A percentile compares a stretch with the other conserved stretches of the same genome.
phyloP scores from a whole-genome alignment of 2,329 filamentous ascomycete species.

The Fusarium sp. region DNA sequence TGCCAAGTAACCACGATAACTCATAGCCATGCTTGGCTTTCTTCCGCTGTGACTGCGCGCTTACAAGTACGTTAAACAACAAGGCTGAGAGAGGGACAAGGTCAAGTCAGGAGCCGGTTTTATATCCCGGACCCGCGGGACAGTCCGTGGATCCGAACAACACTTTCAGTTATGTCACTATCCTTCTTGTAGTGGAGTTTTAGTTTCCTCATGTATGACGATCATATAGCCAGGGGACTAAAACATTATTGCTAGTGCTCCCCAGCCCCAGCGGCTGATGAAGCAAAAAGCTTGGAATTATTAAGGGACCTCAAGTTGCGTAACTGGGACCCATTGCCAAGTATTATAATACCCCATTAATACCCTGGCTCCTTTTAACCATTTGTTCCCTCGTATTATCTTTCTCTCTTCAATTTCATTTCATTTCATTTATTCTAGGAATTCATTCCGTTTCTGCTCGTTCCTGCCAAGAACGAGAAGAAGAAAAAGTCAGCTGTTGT shows the following conservation, averaged over 20 bases:
- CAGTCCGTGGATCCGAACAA: conserved; percentile 4
- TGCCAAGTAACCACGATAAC: conserved; percentile 2
- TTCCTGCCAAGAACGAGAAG: conserved; percentile 3
- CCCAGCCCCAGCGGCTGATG: neutral
- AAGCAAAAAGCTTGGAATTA: conserved; percentile 28
- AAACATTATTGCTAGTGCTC: neutral
- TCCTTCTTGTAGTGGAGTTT: conserved; percentile 12
- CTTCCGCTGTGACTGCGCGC: neutral
- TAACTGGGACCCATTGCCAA: conserved; percentile 18
- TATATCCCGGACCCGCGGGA: conserved; percentile 16
- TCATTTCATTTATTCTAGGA: neutral
- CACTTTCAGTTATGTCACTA: conserved; percentile 1
- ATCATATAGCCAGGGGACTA: neutral
- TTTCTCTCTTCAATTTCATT: neutral
- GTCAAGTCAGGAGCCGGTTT: neutral
- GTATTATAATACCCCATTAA: conserved; percentile 12
- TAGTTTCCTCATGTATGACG: conserved; percentile 1
- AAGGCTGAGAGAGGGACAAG: conserved; percentile 10
- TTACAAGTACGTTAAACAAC: neutral
- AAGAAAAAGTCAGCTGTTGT: neutral
- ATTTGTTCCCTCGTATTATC: neutral
- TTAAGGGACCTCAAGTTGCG: conserved; percentile 7
- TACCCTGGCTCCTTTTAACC: neutral
- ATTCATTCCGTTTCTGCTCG: neutral
- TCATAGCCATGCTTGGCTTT: conserved; percentile 15